Evolutionary conservation across 805 yeast species (phyloP).

Genomic region (Yamadazyma insecticola): DNA sequence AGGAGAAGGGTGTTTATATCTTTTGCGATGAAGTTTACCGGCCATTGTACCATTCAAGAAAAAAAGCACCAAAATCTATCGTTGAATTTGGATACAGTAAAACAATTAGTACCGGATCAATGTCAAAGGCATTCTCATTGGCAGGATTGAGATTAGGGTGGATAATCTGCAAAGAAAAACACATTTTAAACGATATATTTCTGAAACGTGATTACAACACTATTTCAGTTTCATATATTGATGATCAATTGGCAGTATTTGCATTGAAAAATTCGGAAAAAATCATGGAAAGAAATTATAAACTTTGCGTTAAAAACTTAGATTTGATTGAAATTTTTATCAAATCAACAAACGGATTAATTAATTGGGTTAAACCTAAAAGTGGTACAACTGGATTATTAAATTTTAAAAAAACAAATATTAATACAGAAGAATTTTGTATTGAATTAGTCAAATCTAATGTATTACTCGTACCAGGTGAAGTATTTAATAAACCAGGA

Average conservation of each 20-base stretch:
- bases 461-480: constrained; percentile 47
- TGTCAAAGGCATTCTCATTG: constrained; percentile 50
- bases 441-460: constrained; percentile 29
- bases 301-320: constrained; percentile 36
- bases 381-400: constrained; percentile 48
- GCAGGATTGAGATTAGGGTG: constrained; percentile 55
- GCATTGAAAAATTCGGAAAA: constrained; percentile 31
- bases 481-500: constrained; percentile 39
- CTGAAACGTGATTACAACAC: constrained; percentile 47
- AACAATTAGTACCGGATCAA: constrained; percentile 45
- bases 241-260: constrained; percentile 42
- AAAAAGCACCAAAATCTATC: constrained; percentile 31
- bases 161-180: constrained; percentile 36
- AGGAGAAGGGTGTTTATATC: constrained; percentile 25
- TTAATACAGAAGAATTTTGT: constrained; percentile 30
- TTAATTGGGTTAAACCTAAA: constrained; percentile 39
- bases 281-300: constrained; percentile 36
- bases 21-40: constrained; percentile 53
- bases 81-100: constrained; percentile 37
- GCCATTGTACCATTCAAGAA: constrained; percentile 43
- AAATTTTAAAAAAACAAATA: constrained; percentile 21
- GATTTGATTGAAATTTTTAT: constrained; percentile 30
- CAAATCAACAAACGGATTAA: constrained; percentile 20
- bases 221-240: constrained; percentile 44
- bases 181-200: constrained; percentile 25